Conservation (phyloP, 1,284 basidiomycete genomes). For the Takashimella tepidaria region DNA sequence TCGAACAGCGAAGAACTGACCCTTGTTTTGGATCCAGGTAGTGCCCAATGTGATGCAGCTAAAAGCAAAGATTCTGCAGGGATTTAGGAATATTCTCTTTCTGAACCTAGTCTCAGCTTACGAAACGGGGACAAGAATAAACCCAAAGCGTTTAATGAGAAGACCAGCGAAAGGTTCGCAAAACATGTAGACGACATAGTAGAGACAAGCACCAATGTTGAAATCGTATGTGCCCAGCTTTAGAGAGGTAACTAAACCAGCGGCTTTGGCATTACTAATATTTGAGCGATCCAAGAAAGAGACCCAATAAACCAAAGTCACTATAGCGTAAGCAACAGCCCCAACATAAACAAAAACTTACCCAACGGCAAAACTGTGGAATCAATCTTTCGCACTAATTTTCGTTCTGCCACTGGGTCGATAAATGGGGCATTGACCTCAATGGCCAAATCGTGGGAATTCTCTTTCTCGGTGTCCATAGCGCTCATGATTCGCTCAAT, state of each 20-base stretch:
- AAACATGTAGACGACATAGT: constrained; percentile 23
- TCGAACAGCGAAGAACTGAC: constrained; percentile 23
- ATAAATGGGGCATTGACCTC: not conserved
- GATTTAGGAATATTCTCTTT: too few species aligned
- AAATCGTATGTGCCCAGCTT: constrained; percentile 17
- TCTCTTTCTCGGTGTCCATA: not conserved
- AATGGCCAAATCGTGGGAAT: not conserved
- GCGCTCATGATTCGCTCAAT: not conserved
- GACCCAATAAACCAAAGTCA: constrained; percentile 16
- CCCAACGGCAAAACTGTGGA: constrained; percentile 16
- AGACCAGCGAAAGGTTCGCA: constrained; percentile 22
- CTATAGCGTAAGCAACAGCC: too few species aligned
- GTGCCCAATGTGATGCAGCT: constrained; percentile 27
- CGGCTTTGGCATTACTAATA: constrained; percentile 21
- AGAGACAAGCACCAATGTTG: constrained; percentile 18
- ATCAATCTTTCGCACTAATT: constrained; percentile 22
- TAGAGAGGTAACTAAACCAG: constrained; percentile 18
- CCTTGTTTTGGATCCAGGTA: constrained; percentile 24
- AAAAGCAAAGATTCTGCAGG: constrained; percentile 4
- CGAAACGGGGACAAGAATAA: constrained; percentile 19
- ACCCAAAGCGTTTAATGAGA: constrained; percentile 21
- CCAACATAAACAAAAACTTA: too few species aligned
- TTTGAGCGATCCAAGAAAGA: constrained; percentile 10
- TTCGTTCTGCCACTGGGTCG: constrained; percentile 16
- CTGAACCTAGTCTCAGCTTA: constrained; percentile 3